Conservation (phyloP, 176 grass and related monocot species). For the Juncus effusus region DNA sequence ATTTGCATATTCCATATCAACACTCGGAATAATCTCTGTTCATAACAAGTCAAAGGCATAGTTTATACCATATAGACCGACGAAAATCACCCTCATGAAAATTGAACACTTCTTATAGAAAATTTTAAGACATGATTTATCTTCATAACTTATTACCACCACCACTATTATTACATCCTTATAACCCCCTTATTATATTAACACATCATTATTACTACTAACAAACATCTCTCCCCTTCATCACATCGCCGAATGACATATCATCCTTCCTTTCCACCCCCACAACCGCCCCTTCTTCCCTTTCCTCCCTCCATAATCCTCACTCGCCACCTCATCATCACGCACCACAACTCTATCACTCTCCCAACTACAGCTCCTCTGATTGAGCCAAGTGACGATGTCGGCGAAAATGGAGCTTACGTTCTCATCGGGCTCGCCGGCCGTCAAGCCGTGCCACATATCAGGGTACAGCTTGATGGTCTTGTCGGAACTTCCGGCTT, state of each 20-base stretch:
- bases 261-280: slow-evolving; percentile 37
- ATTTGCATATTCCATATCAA: no score
- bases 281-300: slow-evolving; percentile 35
- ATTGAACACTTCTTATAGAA: no score
- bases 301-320: neutral
- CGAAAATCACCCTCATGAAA: no score
- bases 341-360: neutral
- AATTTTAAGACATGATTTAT: no score
- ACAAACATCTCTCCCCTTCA: slow-evolving; percentile 4
- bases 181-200: no score
- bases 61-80: no score
- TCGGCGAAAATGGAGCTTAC: slow-evolving; percentile 64
- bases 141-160: no score
- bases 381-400: slow-evolving; percentile 59
- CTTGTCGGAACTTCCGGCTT: slow-evolving; percentile 62
- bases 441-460: slow-evolving; percentile 92
- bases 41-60: no score
- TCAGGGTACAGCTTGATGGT: slow-evolving; percentile 78
- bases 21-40: no score
- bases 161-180: no score
- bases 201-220: neutral
- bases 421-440: slow-evolving; percentile 72
- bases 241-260: slow-evolving; percentile 61
- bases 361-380: slow-evolving; percentile 28
- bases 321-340: neutral